Evolutionary conservation across 2,329 filamentous ascomycete genomes (phyloP), one percentile per base, ranked within the genome.

Genomic region (Epichloe scottii): DNA sequence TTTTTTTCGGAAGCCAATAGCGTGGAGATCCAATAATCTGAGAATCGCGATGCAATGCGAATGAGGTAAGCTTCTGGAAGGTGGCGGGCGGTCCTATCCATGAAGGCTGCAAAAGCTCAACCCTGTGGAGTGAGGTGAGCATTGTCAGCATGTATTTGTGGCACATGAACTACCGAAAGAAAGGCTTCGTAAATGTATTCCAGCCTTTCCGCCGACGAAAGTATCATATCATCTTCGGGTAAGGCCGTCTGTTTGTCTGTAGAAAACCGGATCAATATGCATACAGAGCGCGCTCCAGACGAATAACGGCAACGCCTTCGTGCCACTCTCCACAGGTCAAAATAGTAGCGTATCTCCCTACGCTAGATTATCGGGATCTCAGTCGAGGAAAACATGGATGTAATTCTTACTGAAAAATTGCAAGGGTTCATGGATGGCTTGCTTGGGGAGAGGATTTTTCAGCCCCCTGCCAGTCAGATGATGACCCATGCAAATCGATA

Each of bases 51-150:
- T 48, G 8, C 46, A 41, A 35, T 4, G 30, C 46, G 17, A 39
- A 48, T 35, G 39, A 35, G 39, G 46, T 11, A 48, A 49, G 39
- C 38, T 49, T 43, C 47, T 49, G 35, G 39, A 49, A 49, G 26
- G 26, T 4, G 30, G 47, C 38, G 26, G 26, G 17, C 39, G 34
- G n/a, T 30, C 17, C 35, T 43, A 19, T 14, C 40, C 40, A 21
- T 23, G 19, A 21, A 42, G 11, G 39, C 33, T 49, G 47, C 19
- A 23, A 21, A 21, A 17, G 14, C 17, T n/a, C 21, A 7, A 39
- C 30, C 47, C 39, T 42, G 39, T 17, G 10, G n/a, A 19, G 19
- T 17, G 15, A 34, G 10, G 26, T 30, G 26, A 30, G 8, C 4
- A 42, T 42, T 4, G 3, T 11, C 10, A 42, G 21, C 40, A 19